These are phyloP conservation scores for Zygnema cylindricum DNA, from an alignment of 139 green algal species.

Conservation along the genomic window DNA sequence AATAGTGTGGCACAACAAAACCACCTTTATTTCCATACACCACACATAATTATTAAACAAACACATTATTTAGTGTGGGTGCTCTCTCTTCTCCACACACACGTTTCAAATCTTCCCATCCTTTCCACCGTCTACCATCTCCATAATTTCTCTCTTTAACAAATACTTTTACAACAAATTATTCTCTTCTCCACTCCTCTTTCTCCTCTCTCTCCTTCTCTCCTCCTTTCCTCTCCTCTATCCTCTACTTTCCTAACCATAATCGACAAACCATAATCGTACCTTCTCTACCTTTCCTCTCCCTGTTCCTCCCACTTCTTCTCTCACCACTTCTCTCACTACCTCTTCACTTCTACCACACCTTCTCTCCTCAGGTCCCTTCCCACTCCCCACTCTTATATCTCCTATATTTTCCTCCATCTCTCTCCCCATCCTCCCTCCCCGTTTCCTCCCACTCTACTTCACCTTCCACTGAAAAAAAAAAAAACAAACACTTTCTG, in stretches of 20 bases:
- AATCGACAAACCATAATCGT: neutral
- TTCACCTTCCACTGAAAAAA: too few relatives aligned
- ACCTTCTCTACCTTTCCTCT: neutral
- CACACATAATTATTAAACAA: neutral
- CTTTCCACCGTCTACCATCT: neutral
- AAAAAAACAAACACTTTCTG: too few relatives aligned
- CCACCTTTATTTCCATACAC: neutral
- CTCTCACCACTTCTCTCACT: conserved; percentile 20
- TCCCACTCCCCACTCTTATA: neutral
- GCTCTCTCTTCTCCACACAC: neutral
- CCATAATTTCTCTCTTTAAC: neutral
- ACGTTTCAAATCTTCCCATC: neutral
- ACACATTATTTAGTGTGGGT: neutral
- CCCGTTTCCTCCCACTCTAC: too few relatives aligned
- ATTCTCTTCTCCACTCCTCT: neutral
- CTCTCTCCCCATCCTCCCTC: conserved; percentile 9
- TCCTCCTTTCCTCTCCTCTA: neutral
- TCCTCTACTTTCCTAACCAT: neutral
- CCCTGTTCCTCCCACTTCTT: neutral
- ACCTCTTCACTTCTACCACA: neutral
- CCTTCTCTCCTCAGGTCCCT: neutral
- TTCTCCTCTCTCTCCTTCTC: neutral
- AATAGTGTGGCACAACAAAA: too few relatives aligned
- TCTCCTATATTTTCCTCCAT: neutral
- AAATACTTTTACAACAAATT: neutral